Evolutionary conservation across 371 early-diverging fungal species (phyloP).

Genomic region (Mortierella sp.): DNA sequence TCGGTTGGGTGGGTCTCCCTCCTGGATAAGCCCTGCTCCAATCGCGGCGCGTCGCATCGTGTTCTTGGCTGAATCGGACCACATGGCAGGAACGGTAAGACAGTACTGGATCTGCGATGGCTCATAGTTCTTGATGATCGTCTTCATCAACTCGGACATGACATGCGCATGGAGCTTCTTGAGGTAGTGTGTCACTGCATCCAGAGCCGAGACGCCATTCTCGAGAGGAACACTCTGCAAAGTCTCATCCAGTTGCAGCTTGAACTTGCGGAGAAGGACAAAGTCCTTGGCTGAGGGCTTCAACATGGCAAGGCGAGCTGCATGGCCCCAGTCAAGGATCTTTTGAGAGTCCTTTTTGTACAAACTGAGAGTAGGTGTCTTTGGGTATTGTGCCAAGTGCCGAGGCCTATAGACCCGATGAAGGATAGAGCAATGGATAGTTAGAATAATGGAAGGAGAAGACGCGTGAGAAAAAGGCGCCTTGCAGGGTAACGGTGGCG

Average conservation of each 20-base stretch:
- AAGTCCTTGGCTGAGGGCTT: conserved; percentile 57
- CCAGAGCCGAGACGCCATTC: conserved; percentile 55
- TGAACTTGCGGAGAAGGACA: conserved; percentile 61
- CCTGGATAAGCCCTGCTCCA: conserved; percentile 57
- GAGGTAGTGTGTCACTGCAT: conserved; percentile 60
- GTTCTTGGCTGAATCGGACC: conserved; percentile 62
- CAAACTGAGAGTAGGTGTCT: conserved; percentile 57
- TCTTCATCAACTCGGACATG: conserved; percentile 56
- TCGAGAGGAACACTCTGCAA: conserved; percentile 56
- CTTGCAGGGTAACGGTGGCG: background rate
- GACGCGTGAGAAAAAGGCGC: background rate
- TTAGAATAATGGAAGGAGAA: background rate
- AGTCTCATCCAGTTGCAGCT: conserved; percentile 64
- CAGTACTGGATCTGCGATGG: conserved; percentile 58
- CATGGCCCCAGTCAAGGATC: conserved; percentile 67
- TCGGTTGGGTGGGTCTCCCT: conserved; percentile 57
- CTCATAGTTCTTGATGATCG: conserved; percentile 54
- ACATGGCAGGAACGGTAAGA: conserved; percentile 66
- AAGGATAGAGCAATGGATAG: background rate
- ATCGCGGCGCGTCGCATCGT: conserved; percentile 64
- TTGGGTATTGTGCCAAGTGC: conserved; percentile 55
- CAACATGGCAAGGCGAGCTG: conserved; percentile 58
- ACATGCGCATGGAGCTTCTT: conserved; percentile 58
- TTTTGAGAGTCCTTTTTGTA: conserved; percentile 54
- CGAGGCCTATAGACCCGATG: conserved; percentile 42